Percentiles rank a stretch among this genome's conserved stretches.
Evolutionary conservation across 2,329 filamentous ascomycete species (phyloP).

Genomic region (Bipolaris zeicola): DNA sequence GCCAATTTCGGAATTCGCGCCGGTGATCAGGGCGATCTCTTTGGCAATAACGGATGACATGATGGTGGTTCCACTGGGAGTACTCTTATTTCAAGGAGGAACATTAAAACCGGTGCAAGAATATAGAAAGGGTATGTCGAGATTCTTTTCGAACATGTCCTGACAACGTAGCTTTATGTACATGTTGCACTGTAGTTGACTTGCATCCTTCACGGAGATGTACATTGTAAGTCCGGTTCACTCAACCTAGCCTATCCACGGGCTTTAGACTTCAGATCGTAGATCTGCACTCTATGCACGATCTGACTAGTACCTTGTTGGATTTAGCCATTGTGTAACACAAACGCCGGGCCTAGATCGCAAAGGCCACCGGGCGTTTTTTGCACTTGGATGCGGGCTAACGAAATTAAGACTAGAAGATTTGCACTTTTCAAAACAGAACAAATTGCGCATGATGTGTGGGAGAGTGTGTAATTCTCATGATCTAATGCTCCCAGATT

Average conservation of each 20-base stretch:
- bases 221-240: slow-evolving; percentile 2
- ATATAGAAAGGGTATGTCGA: not conserved
- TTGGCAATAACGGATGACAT: slow-evolving; percentile 27
- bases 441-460: no score
- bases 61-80: no score
- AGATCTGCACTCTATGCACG: not conserved
- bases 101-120: not conserved
- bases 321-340: no score
- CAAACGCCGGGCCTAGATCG: no score
- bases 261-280: not conserved
- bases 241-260: not conserved
- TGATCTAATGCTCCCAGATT: no score
- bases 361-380: no score
- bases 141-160: not conserved
- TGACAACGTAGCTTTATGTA: not conserved
- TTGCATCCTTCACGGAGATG: not conserved
- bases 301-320: not conserved
- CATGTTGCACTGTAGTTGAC: not conserved
- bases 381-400: no score
- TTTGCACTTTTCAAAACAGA: no score
- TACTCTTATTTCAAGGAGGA: no score
- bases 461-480: no score
- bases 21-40: slow-evolving; percentile 46
- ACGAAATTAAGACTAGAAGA: no score
- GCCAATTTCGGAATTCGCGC: slow-evolving; percentile 57